Percentiles rank a stretch among this genome's conserved stretches.
Evolutionary conservation across 2,329 filamentous ascomycete species (phyloP).

Genomic region (Fusarium sp.): DNA sequence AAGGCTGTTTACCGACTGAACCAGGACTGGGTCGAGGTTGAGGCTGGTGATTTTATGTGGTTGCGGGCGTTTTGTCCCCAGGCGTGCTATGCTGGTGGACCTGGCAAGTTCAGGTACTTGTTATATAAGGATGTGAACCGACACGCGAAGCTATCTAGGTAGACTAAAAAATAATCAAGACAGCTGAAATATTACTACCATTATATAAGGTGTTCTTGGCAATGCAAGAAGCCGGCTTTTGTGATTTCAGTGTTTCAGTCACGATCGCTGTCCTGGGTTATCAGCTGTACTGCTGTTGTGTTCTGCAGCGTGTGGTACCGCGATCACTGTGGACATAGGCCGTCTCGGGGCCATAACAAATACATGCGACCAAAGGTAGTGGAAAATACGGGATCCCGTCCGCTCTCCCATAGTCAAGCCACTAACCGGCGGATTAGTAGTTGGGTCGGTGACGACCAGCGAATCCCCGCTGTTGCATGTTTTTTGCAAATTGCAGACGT

Average conservation of each 20-base stretch:
- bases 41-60: conserved; percentile 27
- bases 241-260: too few species aligned
- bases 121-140: conserved; percentile 26
- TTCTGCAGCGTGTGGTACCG: background rate
- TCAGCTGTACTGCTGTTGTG: too few species aligned
- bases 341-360: accelerated
- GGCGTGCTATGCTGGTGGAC: conserved; percentile 24
- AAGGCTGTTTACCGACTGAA: conserved; percentile 24
- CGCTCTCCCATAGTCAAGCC: conserved; percentile 1
- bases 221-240: too few species aligned
- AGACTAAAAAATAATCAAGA: background rate
- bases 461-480: conserved; percentile 1
- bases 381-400: conserved; percentile 3
- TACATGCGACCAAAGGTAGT: background rate
- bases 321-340: accelerated
- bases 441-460: background rate
- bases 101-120: conserved; percentile 22
- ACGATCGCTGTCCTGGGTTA: too few species aligned
- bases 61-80: conserved; percentile 23
- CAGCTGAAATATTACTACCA: too few species aligned
- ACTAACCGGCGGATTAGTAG: background rate
- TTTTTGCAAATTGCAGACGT: background rate
- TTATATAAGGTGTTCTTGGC: too few species aligned
- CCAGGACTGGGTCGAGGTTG: conserved; percentile 25
- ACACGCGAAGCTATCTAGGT: conserved; percentile 1